These are phyloP conservation scores for Backusella liffmaniae DNA, from an alignment of 192 early-diverging fungal genomes.

Conservation along the genomic window DNA sequence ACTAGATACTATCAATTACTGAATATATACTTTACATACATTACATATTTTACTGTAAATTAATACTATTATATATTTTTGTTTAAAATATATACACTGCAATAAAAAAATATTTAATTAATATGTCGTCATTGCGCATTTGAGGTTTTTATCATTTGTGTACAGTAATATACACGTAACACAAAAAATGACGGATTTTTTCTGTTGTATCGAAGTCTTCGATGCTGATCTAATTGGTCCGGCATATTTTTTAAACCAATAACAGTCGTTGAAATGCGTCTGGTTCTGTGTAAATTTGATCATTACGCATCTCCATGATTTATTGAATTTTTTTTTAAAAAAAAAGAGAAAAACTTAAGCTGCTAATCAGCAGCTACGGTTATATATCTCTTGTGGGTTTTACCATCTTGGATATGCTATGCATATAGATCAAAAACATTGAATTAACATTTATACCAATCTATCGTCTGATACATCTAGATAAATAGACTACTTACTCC, in stretches of 20 bases:
- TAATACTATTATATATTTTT: not conserved
- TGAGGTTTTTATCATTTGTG: not conserved
- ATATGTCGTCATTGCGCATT: not conserved
- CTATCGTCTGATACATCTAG: no score
- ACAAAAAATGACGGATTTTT: no score
- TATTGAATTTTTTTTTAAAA: no score
- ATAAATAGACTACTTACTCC: no score
- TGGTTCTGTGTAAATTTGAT: not conserved
- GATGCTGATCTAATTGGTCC: not conserved
- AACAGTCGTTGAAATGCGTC: not conserved
- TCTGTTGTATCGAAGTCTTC: not conserved
- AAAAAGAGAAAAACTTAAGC: no score
- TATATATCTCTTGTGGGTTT: no score
- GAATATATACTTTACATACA: not conserved
- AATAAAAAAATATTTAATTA: not conserved
- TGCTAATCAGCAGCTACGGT: no score
- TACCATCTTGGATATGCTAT: no score
- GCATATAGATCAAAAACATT: no score
- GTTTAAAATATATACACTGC: not conserved
- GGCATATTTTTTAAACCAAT: not conserved
- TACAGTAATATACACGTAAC: no score
- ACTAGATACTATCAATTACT: not conserved
- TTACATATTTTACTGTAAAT: constrained; percentile 4
- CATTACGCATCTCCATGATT: no score
- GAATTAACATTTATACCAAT: no score